phyloP scores from a whole-genome alignment of 495 filamentous ascomycete species.

The Penicillium goetzii region DNA sequence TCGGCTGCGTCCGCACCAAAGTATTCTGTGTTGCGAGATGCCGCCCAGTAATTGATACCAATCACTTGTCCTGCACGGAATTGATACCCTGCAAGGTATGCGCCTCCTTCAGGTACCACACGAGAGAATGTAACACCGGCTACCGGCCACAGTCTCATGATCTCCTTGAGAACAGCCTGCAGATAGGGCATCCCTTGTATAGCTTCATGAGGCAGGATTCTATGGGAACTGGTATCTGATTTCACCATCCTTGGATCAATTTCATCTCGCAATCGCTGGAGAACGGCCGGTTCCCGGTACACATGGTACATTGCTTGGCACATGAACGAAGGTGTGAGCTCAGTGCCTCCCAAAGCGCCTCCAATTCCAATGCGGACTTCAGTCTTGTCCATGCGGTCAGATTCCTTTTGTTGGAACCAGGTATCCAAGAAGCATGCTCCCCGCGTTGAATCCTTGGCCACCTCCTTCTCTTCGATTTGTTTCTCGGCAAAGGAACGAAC shows the following conservation, averaged over 20 bases:
- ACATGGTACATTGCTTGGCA: background rate
- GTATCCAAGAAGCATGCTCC: background rate
- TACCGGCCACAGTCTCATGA: background rate
- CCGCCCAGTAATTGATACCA: background rate
- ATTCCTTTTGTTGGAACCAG: background rate
- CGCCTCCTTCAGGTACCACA: background rate
- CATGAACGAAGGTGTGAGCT: background rate
- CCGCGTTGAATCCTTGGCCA: background rate
- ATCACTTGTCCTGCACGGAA: background rate
- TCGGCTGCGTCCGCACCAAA: background rate
- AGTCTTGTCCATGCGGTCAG: background rate
- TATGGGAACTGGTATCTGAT: background rate
- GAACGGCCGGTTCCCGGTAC: background rate
- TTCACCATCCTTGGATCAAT: background rate
- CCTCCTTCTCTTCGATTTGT: background rate
- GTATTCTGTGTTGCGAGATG: background rate
- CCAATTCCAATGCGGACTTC: background rate
- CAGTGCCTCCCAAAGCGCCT: background rate
- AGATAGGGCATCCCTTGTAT: background rate
- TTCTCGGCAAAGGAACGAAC: background rate
- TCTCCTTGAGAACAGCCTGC: background rate
- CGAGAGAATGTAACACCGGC: background rate
- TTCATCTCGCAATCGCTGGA: background rate
- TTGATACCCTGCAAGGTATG: background rate
- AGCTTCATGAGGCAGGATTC: background rate